A percentile compares a stretch with the other conserved stretches of the same genome.
Conservation (phyloP, 768 basidiomycete species). For the Hericium coralloides region DNA sequence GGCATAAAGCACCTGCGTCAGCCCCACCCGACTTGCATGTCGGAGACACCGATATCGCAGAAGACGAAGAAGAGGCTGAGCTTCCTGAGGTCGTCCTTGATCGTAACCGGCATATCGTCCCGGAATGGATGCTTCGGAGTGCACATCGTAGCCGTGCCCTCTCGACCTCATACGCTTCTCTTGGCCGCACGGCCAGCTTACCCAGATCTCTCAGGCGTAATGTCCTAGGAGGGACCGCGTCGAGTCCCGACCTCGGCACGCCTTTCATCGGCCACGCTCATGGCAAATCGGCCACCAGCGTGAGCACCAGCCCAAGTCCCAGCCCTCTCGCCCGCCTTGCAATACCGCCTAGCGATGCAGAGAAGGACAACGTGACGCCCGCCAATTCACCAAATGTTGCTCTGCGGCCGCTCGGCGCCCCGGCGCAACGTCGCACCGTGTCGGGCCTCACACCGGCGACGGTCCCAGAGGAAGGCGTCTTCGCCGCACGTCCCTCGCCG, state of each 20-base stretch:
- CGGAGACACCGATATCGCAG: slow-evolving; percentile 25
- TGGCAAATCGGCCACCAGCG: slow-evolving; percentile 8
- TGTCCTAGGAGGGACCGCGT: slow-evolving; percentile 47
- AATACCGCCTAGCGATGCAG: slow-evolving; percentile 26
- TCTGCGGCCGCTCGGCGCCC: background rate
- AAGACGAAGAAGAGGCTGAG: slow-evolving; percentile 55
- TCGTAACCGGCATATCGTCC: slow-evolving; percentile 92
- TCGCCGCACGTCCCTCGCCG: background rate
- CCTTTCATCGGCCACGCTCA: slow-evolving; percentile 2
- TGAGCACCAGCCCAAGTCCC: slow-evolving; percentile 20
- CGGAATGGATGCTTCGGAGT: slow-evolving; percentile 76
- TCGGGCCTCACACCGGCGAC: background rate
- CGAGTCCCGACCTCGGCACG: slow-evolving; percentile 58
- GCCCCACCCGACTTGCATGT: slow-evolving; percentile 16
- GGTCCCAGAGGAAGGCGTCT: slow-evolving; percentile 22
- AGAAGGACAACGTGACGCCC: slow-evolving; percentile 40
- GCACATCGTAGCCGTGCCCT: slow-evolving; percentile 36
- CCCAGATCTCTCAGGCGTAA: slow-evolving; percentile 33
- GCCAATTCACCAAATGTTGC: slow-evolving; percentile 34
- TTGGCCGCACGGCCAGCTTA: slow-evolving; percentile 20
- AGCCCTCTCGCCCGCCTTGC: slow-evolving; percentile 34
- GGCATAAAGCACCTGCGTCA: background rate
- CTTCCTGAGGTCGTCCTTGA: slow-evolving; percentile 92
- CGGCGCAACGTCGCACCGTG: slow-evolving; percentile 1
- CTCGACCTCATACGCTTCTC: slow-evolving; percentile 31